Base-by-base conservation (phyloP, 345 rosid species). In the Melaleuca quinquenervia region DNA sequence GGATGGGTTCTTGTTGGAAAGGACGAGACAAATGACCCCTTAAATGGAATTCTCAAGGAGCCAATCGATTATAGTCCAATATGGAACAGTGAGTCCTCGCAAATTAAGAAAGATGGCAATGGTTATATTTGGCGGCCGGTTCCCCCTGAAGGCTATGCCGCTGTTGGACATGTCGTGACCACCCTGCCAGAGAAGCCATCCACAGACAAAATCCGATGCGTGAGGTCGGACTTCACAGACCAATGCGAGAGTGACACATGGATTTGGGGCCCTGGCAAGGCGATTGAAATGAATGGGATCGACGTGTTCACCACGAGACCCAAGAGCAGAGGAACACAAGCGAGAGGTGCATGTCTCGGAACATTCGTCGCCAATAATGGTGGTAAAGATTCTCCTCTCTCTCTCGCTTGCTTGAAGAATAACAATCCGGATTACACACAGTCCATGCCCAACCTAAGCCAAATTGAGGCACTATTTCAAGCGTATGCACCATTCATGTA, bases 201-300 rank as follows among this genome's bases (percentile, higher is more conserved):
- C 51, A 14, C 78, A 13, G 84, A 85, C 26, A 82, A 75, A n/a
- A 50, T 85, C 52, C 84, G 50, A 8, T 85, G 89, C 16, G 87
- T 88, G 20, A 48, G 85, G 48, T 76, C 50, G 10, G 87, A 88
- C 83, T 83, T 88, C 49, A 83, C 84, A 0, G 89, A 88, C 78
- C 85, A 70, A 48, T 85, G 87, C 1, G 87, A 88, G 84, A 48
- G 52, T 3, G 60, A 85, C 52, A 12, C 3, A 6, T 88, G 84
- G 89, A 88, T 88, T 41, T 88, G 89, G 89, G 87, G 87, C 44
- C 84, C 62, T 5, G 41, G 82, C 15, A 87, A 78, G 88, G 52
- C 49, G 0, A 78, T 52, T 3, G 58, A 84, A 7, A 26, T 78
- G 18, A 48, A 32, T 32, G 87, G 87, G 74, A 82, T 87, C 82